Evolutionary conservation across 2,329 filamentous ascomycete species (phyloP), one percentile per base, ranked within the genome.

Genomic region (Xylariaceae sp.): DNA sequence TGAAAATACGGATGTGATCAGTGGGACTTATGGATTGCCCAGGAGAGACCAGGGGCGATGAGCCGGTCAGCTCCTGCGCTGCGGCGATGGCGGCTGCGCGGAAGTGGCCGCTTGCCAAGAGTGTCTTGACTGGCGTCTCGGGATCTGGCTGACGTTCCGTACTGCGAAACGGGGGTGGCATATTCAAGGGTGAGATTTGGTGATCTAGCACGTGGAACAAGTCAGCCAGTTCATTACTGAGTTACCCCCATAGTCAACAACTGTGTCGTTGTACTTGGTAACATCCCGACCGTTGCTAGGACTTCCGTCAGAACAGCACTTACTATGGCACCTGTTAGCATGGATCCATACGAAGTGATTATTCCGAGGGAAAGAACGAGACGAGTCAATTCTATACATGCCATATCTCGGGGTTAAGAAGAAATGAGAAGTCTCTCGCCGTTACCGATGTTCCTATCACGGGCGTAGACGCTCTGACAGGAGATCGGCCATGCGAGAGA

Each of bases 361-460:
- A 27, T 27, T 27, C 7, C 22, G 22, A 27, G n/a, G n/a, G n/a
- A 27, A 27, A 27, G 22, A 27, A 27, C 4, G 22, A 27, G 7
- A 27, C 4, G 7, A 27, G 22, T 5, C 4, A 27, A 27, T 27
- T 7, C 7, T 27, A 27, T 27, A 27, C 22, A 27, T 27, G 22
- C 22, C 22, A 96, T 48, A 91, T 86, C 56, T 89, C 82, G 3
- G 89, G 85, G 17, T 85, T 82, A 11, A 94, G 80, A 41, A 96
- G 82, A 66, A 87, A 92, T 15, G 85, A 82, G 58, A 96, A 87
- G 71, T 95, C 86, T 61, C 88, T 87, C 33, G 73, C 68, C n/a
- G 74, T 66, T 11, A 69, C 60, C 49, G 58, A 50, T 11, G 57
- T 44, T 27, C 42, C 51, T 42, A 56, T 12, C 32, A 36, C 49